phyloP scores from a whole-genome alignment of 176 grass and related monocot genomes.

The Saccharum spontaneum region DNA sequence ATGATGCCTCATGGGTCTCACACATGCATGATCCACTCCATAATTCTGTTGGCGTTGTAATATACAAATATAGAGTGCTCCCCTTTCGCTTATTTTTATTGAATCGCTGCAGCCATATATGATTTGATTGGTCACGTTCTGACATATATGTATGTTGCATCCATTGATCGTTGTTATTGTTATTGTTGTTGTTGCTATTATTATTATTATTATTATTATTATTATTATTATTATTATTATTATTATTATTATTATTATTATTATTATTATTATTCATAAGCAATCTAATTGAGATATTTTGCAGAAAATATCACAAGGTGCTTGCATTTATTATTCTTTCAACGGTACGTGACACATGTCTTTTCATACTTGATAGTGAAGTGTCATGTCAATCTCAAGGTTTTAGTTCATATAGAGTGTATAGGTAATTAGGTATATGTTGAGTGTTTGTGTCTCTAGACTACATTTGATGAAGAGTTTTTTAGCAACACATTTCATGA shows the following conservation, averaged over 20 bases:
- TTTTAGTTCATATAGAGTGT: neutral
- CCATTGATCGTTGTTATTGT: neutral
- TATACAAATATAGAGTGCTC: neutral
- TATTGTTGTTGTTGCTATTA: neutral
- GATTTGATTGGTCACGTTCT: neutral
- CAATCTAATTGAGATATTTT: neutral
- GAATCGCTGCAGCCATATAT: neutral
- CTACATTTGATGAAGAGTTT: no score
- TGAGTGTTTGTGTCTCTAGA: no score
- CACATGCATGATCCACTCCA: neutral
- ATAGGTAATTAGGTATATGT: neutral
- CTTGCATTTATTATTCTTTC: no score
- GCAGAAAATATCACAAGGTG: neutral
- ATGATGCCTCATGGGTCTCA: constrained; percentile 8
- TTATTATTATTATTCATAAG: neutral
- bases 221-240: neutral
- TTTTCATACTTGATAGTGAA: neutral
- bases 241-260: no score
- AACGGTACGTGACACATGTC: no score
- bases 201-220: no score
- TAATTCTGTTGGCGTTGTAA: neutral
- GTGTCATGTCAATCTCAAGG: neutral
- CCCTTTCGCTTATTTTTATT: neutral
- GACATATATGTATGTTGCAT: neutral
- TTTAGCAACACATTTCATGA: no score